A percentile compares a stretch with the other conserved stretches of the same genome.
These are phyloP conservation scores for Clitopilus hobsonii DNA, from an alignment of 768 basidiomycete species.

Conservation along the genomic window DNA sequence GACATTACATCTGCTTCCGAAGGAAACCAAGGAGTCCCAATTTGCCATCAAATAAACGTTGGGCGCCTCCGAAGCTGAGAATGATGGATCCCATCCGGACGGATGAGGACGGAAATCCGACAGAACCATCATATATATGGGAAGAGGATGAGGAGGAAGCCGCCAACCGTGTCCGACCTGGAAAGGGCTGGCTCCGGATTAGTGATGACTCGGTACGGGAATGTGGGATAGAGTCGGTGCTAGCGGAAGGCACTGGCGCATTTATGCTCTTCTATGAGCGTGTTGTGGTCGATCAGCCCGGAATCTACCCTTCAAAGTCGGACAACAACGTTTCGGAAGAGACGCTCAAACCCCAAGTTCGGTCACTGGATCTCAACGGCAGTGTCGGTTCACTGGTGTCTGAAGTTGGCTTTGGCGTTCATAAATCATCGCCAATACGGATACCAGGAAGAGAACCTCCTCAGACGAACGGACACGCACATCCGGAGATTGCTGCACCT, in stretches of 20 bases:
- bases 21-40: conserved; percentile 62
- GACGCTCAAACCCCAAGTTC: conserved; percentile 54
- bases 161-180: conserved; percentile 21
- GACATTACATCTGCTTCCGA: conserved; percentile 91
- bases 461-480: conserved; percentile 8
- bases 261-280: conserved; percentile 98
- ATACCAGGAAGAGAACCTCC: conserved; percentile 6
- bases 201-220: conserved; percentile 82
- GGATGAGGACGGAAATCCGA: conserved; percentile 17
- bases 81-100: conserved; percentile 11
- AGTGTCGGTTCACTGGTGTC: conserved; percentile 44
- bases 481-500: conserved; percentile 13
- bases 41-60: conserved; percentile 30
- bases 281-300: conserved; percentile 25
- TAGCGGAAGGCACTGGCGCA: conserved; percentile 66
- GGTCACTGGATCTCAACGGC: conserved; percentile 38
- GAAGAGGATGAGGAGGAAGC: conserved; percentile 39
- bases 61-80: conserved; percentile 25
- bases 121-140: conserved; percentile 43
- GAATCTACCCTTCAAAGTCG: conserved; percentile 12
- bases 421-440: conserved; percentile 19
- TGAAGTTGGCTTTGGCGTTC: conserved; percentile 35
- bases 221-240: conserved; percentile 68
- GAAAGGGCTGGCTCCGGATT: conserved; percentile 81
- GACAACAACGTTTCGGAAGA: conserved; percentile 51